Evolutionary conservation across 2,329 filamentous ascomycete genomes (phyloP), one percentile per base, ranked within the genome.

Genomic region (Sphaerulina vaccinii): DNA sequence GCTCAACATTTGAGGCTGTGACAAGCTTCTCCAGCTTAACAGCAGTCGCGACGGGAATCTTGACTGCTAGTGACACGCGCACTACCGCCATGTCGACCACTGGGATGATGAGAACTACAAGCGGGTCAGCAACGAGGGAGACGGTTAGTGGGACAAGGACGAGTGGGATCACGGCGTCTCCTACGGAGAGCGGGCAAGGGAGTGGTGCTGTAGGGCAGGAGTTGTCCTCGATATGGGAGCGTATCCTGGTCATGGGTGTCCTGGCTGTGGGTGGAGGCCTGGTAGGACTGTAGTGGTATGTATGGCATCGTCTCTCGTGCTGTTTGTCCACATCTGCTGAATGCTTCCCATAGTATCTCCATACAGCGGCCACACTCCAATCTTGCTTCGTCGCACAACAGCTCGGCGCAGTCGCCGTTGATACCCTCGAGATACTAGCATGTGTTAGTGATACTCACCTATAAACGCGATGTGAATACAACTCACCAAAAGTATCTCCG

Each of bases 61-160:
- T 48, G 45, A 48, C 45, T n/a, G 45, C 45, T n/a, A 48, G 45
- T 40, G 47, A 50, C 27, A 43, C 47, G 15, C 35, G 47, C n/a
- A 18, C 18, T 37, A 18, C 24, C 1, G 19, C 21, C 9, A 2
- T 19, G 3, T 16, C 23, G 6, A 43, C 23, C 5, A 32, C 21
- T 29, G n/a, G n/a, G n/a, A n/a, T n/a, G n/a, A n/a, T n/a, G n/a
- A 33, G 16, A 8, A 18, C n/a, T 3, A 32, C 15, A 16, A 15
- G 13, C 1, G 13, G 9, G 40, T 7, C 10, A 10, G 8, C 40
- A 23, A 43, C 8, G 23, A 32, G 9, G 3, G 36, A 19, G 38
- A 41, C 37, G 23, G 36, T n/a, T 16, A 33, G 18, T 16, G 23
- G 22, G 24, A 36, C 27, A 8, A 36, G 29, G 29, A 50, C 46